These are phyloP conservation scores for Macrocystidia cucumis DNA, from an alignment of 1,284 basidiomycete species.

Conservation along the genomic window DNA sequence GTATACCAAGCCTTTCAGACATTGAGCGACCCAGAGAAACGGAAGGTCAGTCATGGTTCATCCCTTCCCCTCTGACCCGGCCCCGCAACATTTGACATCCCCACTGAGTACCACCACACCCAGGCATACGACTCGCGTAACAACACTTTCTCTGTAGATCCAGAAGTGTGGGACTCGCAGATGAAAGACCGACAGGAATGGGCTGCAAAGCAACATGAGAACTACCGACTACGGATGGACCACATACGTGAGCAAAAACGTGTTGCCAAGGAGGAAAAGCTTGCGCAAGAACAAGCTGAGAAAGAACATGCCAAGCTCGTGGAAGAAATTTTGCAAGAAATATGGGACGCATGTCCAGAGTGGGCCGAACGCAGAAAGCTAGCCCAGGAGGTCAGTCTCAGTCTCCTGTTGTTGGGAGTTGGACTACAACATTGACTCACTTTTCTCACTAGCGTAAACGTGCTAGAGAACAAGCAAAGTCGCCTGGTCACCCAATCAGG, in stretches of 20 bases:
- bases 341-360: constrained; percentile 52
- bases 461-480: too few relatives aligned
- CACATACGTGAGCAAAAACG: constrained; percentile 25
- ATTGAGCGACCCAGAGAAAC: constrained; percentile 46
- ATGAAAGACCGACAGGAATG: constrained; percentile 53
- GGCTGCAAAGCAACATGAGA: constrained; percentile 43
- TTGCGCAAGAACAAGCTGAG: constrained; percentile 25
- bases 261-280: constrained; percentile 21
- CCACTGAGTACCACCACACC: background rate
- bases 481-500: too few relatives aligned
- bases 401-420: too few relatives aligned
- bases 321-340: constrained; percentile 38
- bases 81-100: background rate
- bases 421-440: too few relatives aligned
- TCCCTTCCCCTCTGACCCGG: too few relatives aligned
- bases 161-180: constrained; percentile 38
- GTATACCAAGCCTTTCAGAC: constrained; percentile 50
- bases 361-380: constrained; percentile 48
- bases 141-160: constrained; percentile 23
- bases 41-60: constrained; percentile 37
- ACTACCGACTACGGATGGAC: constrained; percentile 35
- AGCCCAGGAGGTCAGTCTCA: constrained; percentile 20
- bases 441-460: too few relatives aligned
- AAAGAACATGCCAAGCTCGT: constrained; percentile 29
- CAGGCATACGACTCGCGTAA: constrained; percentile 50